Evolutionary conservation across 805 yeast genomes (phyloP).

Genomic region (Lipomyces chichibuensis): DNA sequence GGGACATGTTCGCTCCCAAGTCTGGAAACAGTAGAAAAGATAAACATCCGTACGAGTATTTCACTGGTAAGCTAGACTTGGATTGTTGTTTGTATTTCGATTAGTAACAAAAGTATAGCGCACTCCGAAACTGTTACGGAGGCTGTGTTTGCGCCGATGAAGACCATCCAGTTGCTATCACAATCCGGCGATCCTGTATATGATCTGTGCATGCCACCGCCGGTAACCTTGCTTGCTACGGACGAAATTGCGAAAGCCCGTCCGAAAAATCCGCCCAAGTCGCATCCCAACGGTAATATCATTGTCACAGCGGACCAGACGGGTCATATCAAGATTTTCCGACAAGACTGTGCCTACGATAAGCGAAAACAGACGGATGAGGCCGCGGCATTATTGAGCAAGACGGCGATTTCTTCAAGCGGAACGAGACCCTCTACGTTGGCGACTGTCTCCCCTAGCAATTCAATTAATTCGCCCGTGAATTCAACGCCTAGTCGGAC

Average conservation of each 20-base stretch:
- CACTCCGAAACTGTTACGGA: constrained; percentile 73
- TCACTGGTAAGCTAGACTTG: constrained; percentile 21
- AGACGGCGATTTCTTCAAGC: constrained; percentile 1
- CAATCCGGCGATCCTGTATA: constrained; percentile 79
- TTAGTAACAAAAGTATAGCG: constrained; percentile 72
- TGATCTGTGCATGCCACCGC: constrained; percentile 54
- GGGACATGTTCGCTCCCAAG: constrained; percentile 53
- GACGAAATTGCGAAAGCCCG: constrained; percentile 6
- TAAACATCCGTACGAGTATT: constrained; percentile 33
- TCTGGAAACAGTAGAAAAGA: constrained; percentile 37
- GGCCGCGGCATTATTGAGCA: constrained; percentile 8
- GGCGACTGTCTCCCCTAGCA: neutral
- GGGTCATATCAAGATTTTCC: constrained; percentile 74
- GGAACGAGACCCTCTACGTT: constrained; percentile 4
- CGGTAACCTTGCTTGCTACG: constrained; percentile 27
- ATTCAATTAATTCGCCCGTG: neutral
- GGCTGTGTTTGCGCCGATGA: constrained; percentile 76
- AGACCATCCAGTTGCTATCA: constrained; percentile 64
- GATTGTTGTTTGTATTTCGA: constrained; percentile 48
- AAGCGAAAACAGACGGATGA: constrained; percentile 36
- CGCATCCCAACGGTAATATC: constrained; percentile 48
- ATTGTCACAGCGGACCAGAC: constrained; percentile 75
- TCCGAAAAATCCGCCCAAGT: constrained; percentile 13
- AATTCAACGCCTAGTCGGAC: constrained; percentile 5
- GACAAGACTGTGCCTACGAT: constrained; percentile 72